Conservation (phyloP, 345 rosid species). For the Durio zibethinus region DNA sequence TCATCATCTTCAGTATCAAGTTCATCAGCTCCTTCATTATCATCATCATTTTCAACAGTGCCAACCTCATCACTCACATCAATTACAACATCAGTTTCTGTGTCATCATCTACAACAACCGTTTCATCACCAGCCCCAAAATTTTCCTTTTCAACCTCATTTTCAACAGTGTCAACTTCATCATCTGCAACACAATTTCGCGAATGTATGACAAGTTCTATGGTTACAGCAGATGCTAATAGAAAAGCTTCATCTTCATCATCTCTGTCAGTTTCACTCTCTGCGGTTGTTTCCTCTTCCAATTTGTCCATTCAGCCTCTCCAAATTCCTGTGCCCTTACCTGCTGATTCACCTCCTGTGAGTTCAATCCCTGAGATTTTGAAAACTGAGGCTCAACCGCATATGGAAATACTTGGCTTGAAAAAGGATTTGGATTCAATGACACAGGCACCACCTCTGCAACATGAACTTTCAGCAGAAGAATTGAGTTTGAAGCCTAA, state of each 20-base stretch:
- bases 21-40: slow-evolving; percentile 10
- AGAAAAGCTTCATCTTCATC: slow-evolving; percentile 27
- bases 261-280: slow-evolving; percentile 25
- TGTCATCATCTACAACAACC: slow-evolving; percentile 37
- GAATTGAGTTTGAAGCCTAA: slow-evolving; percentile 41
- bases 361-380: slow-evolving; percentile 33
- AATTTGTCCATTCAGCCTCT: slow-evolving; percentile 32
- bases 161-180: slow-evolving; percentile 32
- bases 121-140: slow-evolving; percentile 26
- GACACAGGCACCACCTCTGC: slow-evolving; percentile 29
- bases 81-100: slow-evolving; percentile 31
- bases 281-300: slow-evolving; percentile 30
- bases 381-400: slow-evolving; percentile 37
- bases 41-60: slow-evolving; percentile 19
- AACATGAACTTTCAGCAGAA: slow-evolving; percentile 24
- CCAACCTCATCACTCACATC: slow-evolving; percentile 23
- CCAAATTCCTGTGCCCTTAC: slow-evolving; percentile 22
- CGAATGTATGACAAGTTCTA: slow-evolving; percentile 30
- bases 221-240: slow-evolving; percentile 26
- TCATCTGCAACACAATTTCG: slow-evolving; percentile 34
- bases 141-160: slow-evolving; percentile 29
- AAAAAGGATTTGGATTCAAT: slow-evolving; percentile 30
- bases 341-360: slow-evolving; percentile 23
- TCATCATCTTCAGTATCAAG: slow-evolving; percentile 27
- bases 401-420: slow-evolving; percentile 18